Base-by-base conservation (phyloP, 176 grass and related monocot species). In the Musa beccarii region DNA sequence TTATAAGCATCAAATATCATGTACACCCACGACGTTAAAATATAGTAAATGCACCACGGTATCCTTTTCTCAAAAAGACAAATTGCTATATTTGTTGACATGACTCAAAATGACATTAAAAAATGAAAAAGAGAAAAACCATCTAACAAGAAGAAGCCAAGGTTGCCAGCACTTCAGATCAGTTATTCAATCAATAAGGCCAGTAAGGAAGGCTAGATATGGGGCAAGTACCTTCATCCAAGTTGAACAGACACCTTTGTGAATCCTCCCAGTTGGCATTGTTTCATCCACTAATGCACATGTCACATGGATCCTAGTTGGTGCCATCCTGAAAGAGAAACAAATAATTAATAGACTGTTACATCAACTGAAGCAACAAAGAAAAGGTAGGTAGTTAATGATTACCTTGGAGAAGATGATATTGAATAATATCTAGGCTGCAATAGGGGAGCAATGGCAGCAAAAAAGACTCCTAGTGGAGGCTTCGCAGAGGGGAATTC, bases 351-450 rank as follows among this genome's bases (percentile, higher is more conserved):
- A 55, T 52, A 2, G 53, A 10, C 59, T 16, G 69, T 56, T 25
- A 81, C 68, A 54, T 49, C 24, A 13, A 54, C 49, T 74, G 49
- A 9, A 86, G 51, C 11, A 74, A 61, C 14, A 56, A n/a, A 55
- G n/a, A 24, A 67, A 53, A 29, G 11, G 19, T 63, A 43, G 11
- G 63, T 52, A 81, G 72, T 10, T 29, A 75, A 22, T 74, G 29
- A 68, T 77, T 87, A 92, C 93, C 90, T 92, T 28, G 89, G 81
- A 51, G 93, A 96, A 81, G 93, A 92, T 9, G 87, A 96, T 81
- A 96, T 96, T 51, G 93, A 96, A 75, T 96, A 96, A 62, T 92
- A 96, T 92, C 93, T 83, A 2, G 89, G 87, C 81, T 92, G 93
- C 71, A 96, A 83, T 24, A 87, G 93, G 74, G 93, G 89, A 53